Evolutionary conservation across 2,329 filamentous ascomycete species (phyloP).

Genomic region (Stylonectria norvegica): DNA sequence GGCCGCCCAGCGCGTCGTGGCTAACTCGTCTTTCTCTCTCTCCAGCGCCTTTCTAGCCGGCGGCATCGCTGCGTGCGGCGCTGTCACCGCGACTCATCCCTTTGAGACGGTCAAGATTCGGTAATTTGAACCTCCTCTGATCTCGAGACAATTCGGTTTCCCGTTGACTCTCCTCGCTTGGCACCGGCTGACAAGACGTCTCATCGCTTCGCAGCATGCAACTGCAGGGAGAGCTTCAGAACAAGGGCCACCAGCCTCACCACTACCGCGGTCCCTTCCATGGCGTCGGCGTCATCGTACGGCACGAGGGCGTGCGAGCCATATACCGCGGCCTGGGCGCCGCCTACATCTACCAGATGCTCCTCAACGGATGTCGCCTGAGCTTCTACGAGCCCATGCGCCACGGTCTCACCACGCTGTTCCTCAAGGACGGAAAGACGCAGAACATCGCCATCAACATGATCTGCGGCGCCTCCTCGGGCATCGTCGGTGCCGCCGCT

Average conservation of each 20-base stretch:
- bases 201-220: slow-evolving; percentile 63
- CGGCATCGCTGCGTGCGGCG: slow-evolving; percentile 93
- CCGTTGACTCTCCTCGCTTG: not conserved
- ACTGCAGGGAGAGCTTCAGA: slow-evolving; percentile 90
- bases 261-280: slow-evolving; percentile 91
- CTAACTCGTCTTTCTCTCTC: slow-evolving; percentile 16
- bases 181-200: slow-evolving; percentile 5
- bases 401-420: slow-evolving; percentile 60
- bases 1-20: slow-evolving; percentile 1
- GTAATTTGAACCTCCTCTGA: slow-evolving; percentile 45
- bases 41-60: slow-evolving; percentile 85
- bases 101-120: slow-evolving; percentile 99
- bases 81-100: slow-evolving; percentile 94
- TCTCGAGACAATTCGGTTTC: no score
- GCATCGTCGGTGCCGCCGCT: slow-evolving; percentile 85
- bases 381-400: slow-evolving; percentile 98
- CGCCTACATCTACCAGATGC: slow-evolving; percentile 93
- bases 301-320: slow-evolving; percentile 82
- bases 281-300: slow-evolving; percentile 82
- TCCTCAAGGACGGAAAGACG: slow-evolving; percentile 68
- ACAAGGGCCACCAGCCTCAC: slow-evolving; percentile 78
- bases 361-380: slow-evolving; percentile 92
- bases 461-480: slow-evolving; percentile 83
- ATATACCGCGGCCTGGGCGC: slow-evolving; percentile 86
- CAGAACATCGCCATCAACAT: slow-evolving; percentile 92